A percentile compares a stretch with the other conserved stretches of the same genome.
Conservation (phyloP, 2,329 filamentous ascomycete genomes). For the Fusarium floridanum region DNA sequence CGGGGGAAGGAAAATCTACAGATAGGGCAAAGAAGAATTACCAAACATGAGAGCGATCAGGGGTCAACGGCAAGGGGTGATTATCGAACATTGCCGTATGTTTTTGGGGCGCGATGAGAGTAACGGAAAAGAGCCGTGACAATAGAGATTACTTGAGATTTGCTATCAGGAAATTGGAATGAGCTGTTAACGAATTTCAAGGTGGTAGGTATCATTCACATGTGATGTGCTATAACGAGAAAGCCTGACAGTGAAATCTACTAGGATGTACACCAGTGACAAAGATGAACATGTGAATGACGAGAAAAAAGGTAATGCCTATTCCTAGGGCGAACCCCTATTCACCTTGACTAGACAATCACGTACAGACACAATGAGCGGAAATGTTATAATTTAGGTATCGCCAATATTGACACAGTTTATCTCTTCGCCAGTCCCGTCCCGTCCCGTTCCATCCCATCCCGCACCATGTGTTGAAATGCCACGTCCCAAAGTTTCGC, state of each 20-base stretch:
- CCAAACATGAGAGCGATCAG: background rate
- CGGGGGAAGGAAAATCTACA: background rate
- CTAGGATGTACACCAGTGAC: background rate
- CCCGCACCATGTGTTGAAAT: slow-evolving; percentile 49
- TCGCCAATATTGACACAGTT: slow-evolving; percentile 30
- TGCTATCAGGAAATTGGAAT: background rate
- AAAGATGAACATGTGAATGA: background rate
- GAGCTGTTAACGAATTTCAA: background rate
- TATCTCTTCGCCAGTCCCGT: slow-evolving; percentile 27
- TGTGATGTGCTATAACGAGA: background rate
- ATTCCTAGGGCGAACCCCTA: background rate
- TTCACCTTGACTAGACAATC: background rate
- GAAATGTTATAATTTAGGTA: slow-evolving; percentile 21
- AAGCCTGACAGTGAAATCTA: background rate
- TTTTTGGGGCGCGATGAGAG: background rate
- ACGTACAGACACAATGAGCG: background rate
- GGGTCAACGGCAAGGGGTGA: background rate
- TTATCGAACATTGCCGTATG: background rate
- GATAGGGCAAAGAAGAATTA: background rate
- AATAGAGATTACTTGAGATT: background rate
- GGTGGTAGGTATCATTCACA: background rate
- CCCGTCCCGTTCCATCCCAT: slow-evolving; percentile 1
- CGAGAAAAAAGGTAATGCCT: background rate
- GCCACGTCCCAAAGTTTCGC: slow-evolving; percentile 44
- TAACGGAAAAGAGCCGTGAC: background rate